These are phyloP conservation scores for Geosmithia morbida DNA, from an alignment of 2,329 filamentous ascomycete genomes.

Conservation along the genomic window DNA sequence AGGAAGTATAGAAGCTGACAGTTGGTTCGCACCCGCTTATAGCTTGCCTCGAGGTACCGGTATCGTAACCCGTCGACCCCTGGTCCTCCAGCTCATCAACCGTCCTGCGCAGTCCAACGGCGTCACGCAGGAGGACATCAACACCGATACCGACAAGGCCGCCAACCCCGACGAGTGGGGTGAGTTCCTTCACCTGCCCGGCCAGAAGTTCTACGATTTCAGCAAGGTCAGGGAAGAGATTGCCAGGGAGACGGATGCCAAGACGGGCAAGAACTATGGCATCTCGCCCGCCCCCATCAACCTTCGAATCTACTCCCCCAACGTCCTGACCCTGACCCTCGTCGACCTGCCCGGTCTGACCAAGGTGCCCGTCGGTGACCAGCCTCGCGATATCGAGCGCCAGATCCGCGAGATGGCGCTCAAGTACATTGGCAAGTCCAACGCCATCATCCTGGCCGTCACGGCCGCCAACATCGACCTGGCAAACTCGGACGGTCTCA, in stretches of 20 bases:
- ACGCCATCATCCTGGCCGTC: constrained; percentile 93
- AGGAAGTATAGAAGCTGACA: background rate
- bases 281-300: constrained; percentile 97
- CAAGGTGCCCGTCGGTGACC: constrained; percentile 91
- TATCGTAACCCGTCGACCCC: constrained; percentile 90
- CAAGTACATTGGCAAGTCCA: constrained; percentile 97
- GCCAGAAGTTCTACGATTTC: constrained; percentile 96
- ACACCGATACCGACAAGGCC: constrained; percentile 61
- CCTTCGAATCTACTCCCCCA: constrained; percentile 93
- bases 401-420: constrained; percentile 97
- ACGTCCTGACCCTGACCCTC: constrained; percentile 90
- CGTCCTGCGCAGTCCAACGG: constrained; percentile 64
- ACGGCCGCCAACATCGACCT: constrained; percentile 95
- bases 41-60: constrained; percentile 94
- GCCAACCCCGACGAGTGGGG: constrained; percentile 95
- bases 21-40: constrained; percentile 5
- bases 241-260: constrained; percentile 86
- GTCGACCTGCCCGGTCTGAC: constrained; percentile 95
- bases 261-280: constrained; percentile 90
- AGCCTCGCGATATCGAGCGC: constrained; percentile 89
- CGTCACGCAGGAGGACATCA: constrained; percentile 48
- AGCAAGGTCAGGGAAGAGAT: constrained; percentile 98
- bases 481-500: constrained; percentile 95
- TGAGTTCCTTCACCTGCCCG: constrained; percentile 95
- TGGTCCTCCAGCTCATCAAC: constrained; percentile 97